Evolutionary conservation across 371 early-diverging fungal genomes (phyloP), one percentile per base, ranked within the genome.

Genomic region (Rhizopus sp.): DNA sequence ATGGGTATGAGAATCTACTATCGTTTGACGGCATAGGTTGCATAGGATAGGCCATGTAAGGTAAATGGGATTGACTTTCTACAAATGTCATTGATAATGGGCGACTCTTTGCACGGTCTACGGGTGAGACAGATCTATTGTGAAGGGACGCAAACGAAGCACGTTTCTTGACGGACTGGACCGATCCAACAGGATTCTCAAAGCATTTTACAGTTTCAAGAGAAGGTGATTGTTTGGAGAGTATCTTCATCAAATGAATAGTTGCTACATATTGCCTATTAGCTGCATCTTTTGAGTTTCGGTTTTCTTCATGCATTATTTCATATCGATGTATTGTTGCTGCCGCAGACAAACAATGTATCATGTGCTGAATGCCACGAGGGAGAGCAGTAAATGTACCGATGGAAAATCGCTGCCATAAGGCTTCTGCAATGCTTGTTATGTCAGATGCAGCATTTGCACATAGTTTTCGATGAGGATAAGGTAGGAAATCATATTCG

Each of bases 371-470:
- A 7, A 70, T 65, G 5, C 80, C 80, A 35, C 75, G 54, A 0
- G 59, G 57, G 7, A 77, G 75, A 35, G 70, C 71, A 16, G 54
- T 54, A 34, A 76, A 73, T 8, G 55, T 59, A 9, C 66, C 60
- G 2, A 53, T 50, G 2, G 67, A 49, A 32, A 67, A 58, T 7
- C 12, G 64, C 10, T 72, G 68, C 16, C 68, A 32, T 38, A 80
- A 39, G 2, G 66, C 62, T 10, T 80, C 69, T 3, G 58, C 64
- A 56, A 77, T 77, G 13, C 58, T 52, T 1, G 75, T 80, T 17
- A 80, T 77, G 42, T 70, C 69, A 2, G 75, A 72, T 13, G 80
- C 80, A 7, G 80, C 74, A 1, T 61, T 31, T 7, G 70, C 69
- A 53, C 80, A 77, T 9, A 77, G 51, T 7, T 58, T 56, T 15